Conservation (phyloP, 768 basidiomycete genomes). For the Sporobolomyces roseus region DNA sequence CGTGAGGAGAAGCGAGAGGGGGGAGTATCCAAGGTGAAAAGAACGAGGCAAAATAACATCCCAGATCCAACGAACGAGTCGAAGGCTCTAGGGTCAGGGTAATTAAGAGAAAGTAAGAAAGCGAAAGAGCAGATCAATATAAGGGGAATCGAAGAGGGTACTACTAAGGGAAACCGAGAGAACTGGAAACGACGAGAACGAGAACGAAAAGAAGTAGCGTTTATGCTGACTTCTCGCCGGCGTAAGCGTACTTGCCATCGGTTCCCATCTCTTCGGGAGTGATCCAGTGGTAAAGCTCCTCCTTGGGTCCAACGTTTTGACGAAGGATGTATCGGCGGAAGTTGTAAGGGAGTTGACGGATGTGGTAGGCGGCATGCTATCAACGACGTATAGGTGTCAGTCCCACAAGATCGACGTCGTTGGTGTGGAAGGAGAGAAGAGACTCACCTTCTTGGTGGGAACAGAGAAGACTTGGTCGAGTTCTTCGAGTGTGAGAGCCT, state of each 20-base stretch:
- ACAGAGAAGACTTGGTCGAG: slow-evolving; percentile 48
- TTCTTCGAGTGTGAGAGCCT: slow-evolving; percentile 47
- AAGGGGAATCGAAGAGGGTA: no score
- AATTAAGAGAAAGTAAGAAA: no score
- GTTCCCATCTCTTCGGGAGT: slow-evolving; percentile 6
- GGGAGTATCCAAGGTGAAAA: no score
- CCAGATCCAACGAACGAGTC: no score
- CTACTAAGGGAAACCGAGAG: no score
- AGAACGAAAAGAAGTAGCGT: background rate
- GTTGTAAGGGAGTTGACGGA: slow-evolving; percentile 18
- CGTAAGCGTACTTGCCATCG: background rate
- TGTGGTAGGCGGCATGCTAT: slow-evolving; percentile 17
- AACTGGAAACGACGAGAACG: no score
- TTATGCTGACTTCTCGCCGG: background rate
- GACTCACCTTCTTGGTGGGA: slow-evolving; percentile 38
- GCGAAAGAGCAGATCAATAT: no score
- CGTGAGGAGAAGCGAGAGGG: no score
- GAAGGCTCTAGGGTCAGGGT: no score
- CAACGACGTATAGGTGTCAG: background rate
- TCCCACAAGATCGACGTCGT: background rate
- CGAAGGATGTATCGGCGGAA: slow-evolving; percentile 38
- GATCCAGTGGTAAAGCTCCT: slow-evolving; percentile 17
- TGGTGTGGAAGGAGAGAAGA: slow-evolving; percentile 41
- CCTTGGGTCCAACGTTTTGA: slow-evolving; percentile 15
- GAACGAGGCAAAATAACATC: no score